Evolutionary conservation across 2,329 filamentous ascomycete genomes (phyloP).

Genomic region (Nemania bipapillata): DNA sequence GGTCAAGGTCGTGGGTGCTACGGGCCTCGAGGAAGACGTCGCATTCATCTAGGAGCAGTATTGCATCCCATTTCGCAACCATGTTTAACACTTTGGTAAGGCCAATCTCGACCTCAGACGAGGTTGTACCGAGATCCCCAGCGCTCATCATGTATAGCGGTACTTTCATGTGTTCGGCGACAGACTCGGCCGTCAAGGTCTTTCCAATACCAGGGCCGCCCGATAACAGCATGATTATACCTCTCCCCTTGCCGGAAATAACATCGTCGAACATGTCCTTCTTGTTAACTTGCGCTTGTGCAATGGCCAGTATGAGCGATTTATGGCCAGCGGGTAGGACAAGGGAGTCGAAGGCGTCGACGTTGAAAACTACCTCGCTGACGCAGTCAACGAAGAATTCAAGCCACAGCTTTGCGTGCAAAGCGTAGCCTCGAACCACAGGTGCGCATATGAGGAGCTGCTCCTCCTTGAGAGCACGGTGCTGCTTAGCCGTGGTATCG

Average conservation of each 20-base stretch:
- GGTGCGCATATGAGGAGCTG: conserved; percentile 53
- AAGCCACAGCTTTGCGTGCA: conserved; percentile 53
- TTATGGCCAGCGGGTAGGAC: conserved; percentile 29
- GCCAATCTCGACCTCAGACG: conserved; percentile 51
- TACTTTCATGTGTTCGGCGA: conserved; percentile 54
- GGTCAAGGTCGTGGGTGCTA: conserved; percentile 50
- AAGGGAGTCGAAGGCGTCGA: conserved; percentile 50
- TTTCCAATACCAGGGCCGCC: conserved; percentile 56
- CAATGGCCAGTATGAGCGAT: conserved; percentile 52
- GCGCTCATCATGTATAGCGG: conserved; percentile 56
- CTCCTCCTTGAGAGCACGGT: conserved; percentile 50
- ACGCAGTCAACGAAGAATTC: conserved; percentile 47
- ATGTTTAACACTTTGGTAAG: conserved; percentile 53
- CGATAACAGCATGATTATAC: conserved; percentile 54
- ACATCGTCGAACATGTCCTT: conserved; percentile 51
- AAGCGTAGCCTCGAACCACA: conserved; percentile 53
- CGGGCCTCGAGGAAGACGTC: conserved; percentile 57
- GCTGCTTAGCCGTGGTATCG: conserved; percentile 41
- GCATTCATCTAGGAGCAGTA: conserved; percentile 58
- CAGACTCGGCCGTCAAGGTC: conserved; percentile 54
- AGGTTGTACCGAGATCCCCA: conserved; percentile 54
- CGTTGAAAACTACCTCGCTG: conserved; percentile 51
- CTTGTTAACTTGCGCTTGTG: conserved; percentile 52
- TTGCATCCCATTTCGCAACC: conserved; percentile 56
- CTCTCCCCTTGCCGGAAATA: conserved; percentile 51